Evolutionary conservation across 768 basidiomycete genomes (phyloP), one percentile per base, ranked within the genome.

Genomic region (Tubosaeta sp.): DNA sequence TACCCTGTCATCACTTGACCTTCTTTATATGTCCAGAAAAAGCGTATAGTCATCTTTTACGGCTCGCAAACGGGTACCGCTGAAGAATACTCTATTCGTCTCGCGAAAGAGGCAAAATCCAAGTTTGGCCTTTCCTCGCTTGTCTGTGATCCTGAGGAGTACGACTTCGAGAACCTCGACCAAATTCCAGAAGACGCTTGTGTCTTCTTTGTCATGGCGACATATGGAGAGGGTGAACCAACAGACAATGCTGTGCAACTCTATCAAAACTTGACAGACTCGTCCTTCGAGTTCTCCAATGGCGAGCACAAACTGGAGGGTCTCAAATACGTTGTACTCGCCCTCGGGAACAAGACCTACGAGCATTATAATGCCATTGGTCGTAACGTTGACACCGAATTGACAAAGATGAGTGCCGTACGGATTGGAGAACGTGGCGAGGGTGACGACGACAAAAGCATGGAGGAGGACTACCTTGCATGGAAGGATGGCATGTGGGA

Each of bases 401-500:
- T 99, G 52, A 69, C 79, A 5, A 82, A 84, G 64, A 84, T 93
- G 76, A 95, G 94, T 25, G 96, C 82, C 19, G 67, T 75, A 48
- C 83, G 92, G 46, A 88, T 98, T 31, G 94, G 94, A 38, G 85
- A 87, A 66, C 78, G 87, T 34, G 95, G 95, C 10, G 94, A 98
- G 70, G 95, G 95, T 56, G 96, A 99, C 64, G 95, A 99, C 64
- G 96, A 99, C 71, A 96, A 96, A 77, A 93, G 89, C 65, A 97
- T 99, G 94, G 95, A 99, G 69, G 95, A 99, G 73, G 95, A 99
- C 69, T 99, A 98, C 68, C 81, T 99, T 12, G 94, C 91, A 61
- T 99, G 95, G 95, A 99, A 98, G 70, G 95, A 99, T 64, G 80
- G 78, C 59, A 94, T 98, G 94, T 98, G 94, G 90, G 85, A 87